Base-by-base conservation (phyloP, 331 rosid species). In the Spiraea crenata region DNA sequence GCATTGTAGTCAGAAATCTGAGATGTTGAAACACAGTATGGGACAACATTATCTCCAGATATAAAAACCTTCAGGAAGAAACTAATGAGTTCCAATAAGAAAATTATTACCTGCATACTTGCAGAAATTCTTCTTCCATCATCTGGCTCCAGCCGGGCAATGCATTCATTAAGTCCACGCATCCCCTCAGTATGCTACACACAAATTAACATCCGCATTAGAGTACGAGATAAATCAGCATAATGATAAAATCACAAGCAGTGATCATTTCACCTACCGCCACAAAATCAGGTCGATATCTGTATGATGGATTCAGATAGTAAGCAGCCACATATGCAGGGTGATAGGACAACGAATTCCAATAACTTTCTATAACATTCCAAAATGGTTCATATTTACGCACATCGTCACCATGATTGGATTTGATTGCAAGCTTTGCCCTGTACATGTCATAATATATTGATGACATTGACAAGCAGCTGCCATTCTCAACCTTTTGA, bases 91-190 rank as follows among this genome's bases (percentile, higher is more conserved):
- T 44, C 72, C 46, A 75, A 13, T 68, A 67, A 63, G 59, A 45
- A 73, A 59, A 64, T 17, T 55, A 44, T 72, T 73, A 88, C 99
- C 88, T 93, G 97, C 95, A 86, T 84, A 48, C 95, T 91, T 37
- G 97, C 96, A 72, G 96, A 86, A 81, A 91, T 85, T 76, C 96
- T 87, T 76, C 91, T 85, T 65, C 77, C 66, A 46, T 52, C 81
- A 81, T 93, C 97, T 37, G 89, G 87, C 83, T 93, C 99, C 79
- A 91, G 77, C 79, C 99, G 86, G 49, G 85, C 83, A 59, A 89
- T 93, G 82, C 97, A 93, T 65, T 93, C 97, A 31, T 89, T 93
- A 75, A 91, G 83, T 70, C 97, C 96, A 52, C 97, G 95, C 44
- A 87, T 85, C 59, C 83, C 96, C 82, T 92, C 98, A 1, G 92